phyloP scores from a whole-genome alignment of 2,329 filamentous ascomycete species.

The Paecilomyces fulvus region DNA sequence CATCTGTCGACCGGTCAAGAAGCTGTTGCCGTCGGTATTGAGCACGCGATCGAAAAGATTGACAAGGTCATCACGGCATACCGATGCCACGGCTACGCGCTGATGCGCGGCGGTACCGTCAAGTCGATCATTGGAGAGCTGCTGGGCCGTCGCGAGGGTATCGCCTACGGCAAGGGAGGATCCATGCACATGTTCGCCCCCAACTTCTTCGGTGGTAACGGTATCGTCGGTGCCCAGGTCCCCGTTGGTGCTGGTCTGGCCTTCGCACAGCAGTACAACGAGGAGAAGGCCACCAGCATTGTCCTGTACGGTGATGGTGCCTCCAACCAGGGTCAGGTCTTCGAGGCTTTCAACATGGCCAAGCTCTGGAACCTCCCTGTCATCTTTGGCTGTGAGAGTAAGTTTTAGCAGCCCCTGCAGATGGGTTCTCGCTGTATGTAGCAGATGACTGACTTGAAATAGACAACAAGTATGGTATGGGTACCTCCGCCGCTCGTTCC shows the following conservation, averaged over 20 bases:
- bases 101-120: slow-evolving; percentile 89
- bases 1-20: slow-evolving; percentile 97
- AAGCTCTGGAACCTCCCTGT: slow-evolving; percentile 97
- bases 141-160: slow-evolving; percentile 88
- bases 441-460: slow-evolving; percentile 16
- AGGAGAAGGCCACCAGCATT: slow-evolving; percentile 75
- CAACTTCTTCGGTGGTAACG: slow-evolving; percentile 97
- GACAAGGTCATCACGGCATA: slow-evolving; percentile 98
- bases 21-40: slow-evolving; percentile 93
- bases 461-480: slow-evolving; percentile 99
- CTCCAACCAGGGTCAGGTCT: slow-evolving; percentile 98
- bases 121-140: slow-evolving; percentile 94
- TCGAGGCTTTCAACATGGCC: slow-evolving; percentile 99
- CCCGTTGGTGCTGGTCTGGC: slow-evolving; percentile 93
- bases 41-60: slow-evolving; percentile 82
- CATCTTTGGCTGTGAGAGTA: slow-evolving; percentile 97
- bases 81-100: slow-evolving; percentile 95
- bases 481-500: slow-evolving; percentile 87
- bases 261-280: slow-evolving; percentile 92
- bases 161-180: slow-evolving; percentile 96
- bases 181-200: slow-evolving; percentile 99
- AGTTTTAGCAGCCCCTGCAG: slow-evolving; percentile 31
- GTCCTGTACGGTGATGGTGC: slow-evolving; percentile 96
- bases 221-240: slow-evolving; percentile 97
- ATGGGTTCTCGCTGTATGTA: not conserved